A percentile compares a stretch with the other conserved stretches of the same genome.
These are phyloP conservation scores for Russula dissimulans DNA, from an alignment of 768 basidiomycete species.

Conservation along the genomic window DNA sequence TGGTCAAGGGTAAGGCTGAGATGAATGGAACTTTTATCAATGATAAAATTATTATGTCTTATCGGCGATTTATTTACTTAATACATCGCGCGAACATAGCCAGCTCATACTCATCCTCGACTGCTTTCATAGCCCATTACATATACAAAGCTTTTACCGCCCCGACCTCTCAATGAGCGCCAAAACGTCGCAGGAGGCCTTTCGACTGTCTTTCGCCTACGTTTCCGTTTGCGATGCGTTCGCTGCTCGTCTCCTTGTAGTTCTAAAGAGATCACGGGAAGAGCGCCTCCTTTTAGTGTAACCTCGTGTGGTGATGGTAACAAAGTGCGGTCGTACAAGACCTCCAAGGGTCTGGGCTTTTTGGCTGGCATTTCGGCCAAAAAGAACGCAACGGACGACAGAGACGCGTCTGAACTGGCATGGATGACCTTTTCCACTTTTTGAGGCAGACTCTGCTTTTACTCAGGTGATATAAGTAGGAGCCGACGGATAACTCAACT, in stretches of 20 bases:
- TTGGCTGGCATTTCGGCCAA: slow-evolving; percentile 3
- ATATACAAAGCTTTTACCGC: slow-evolving; percentile 26
- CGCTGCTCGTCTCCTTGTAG: neutral
- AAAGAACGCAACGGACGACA: neutral
- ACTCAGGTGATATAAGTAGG: neutral
- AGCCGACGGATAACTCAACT: slow-evolving; percentile 18
- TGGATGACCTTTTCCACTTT: slow-evolving; percentile 1
- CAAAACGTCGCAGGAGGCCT: slow-evolving; percentile 23
- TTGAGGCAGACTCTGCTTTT: slow-evolving; percentile 1
- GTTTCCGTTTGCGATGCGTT: neutral
- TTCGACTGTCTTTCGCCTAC: slow-evolving; percentile 8
- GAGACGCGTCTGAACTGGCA: neutral
- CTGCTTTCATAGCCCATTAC: slow-evolving; percentile 26
- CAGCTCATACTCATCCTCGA: slow-evolving; percentile 11
- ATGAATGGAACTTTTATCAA: no score
- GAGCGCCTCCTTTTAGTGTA: neutral
- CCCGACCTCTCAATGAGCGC: slow-evolving; percentile 23
- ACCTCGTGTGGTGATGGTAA: slow-evolving; percentile 14
- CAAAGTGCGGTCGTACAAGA: neutral
- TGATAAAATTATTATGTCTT: no score
- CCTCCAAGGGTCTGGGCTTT: neutral
- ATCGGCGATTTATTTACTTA: neutral
- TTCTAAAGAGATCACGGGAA: neutral
- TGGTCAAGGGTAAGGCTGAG: neutral
- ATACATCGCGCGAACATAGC: neutral